Percentiles rank a stretch among this genome's conserved stretches.
Evolutionary conservation across 2,329 filamentous ascomycete genomes (phyloP).

Genomic region (Penicillium verrucosum): DNA sequence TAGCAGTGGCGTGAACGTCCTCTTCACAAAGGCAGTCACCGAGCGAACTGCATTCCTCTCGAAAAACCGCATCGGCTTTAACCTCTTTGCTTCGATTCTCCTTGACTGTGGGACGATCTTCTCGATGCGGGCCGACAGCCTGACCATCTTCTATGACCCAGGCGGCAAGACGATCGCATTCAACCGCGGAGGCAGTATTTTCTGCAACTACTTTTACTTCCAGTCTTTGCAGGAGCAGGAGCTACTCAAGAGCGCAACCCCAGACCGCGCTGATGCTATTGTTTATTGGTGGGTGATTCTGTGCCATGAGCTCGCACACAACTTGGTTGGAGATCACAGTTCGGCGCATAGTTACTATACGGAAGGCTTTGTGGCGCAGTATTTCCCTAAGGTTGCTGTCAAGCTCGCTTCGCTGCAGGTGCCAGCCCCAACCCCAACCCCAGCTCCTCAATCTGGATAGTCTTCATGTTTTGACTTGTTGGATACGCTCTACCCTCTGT

Average conservation of each 20-base stretch:
- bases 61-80: slow-evolving; percentile 60
- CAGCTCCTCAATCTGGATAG: background rate
- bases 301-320: slow-evolving; percentile 94
- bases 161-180: slow-evolving; percentile 83
- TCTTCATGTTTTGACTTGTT: slow-evolving; percentile 1
- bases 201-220: slow-evolving; percentile 91
- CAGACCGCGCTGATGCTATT: slow-evolving; percentile 63
- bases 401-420: slow-evolving; percentile 43
- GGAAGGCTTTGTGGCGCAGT: slow-evolving; percentile 74
- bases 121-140: slow-evolving; percentile 60
- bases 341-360: slow-evolving; percentile 80
- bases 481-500: slow-evolving; percentile 5
- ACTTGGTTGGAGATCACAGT: slow-evolving; percentile 75
- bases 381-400: slow-evolving; percentile 67
- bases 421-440: background rate
- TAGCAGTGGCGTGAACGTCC: slow-evolving; percentile 68
- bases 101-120: slow-evolving; percentile 70
- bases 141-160: slow-evolving; percentile 88
- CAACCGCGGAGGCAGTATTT: slow-evolving; percentile 80
- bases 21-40: slow-evolving; percentile 58
- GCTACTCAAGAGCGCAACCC: slow-evolving; percentile 38
- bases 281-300: slow-evolving; percentile 95
- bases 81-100: slow-evolving; percentile 66
- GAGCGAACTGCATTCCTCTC: slow-evolving; percentile 58
- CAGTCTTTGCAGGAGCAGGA: slow-evolving; percentile 67